Percentiles rank a stretch among this genome's conserved stretches.
phyloP scores from a whole-genome alignment of 2,329 filamentous ascomycete genomes.

The Epichloe baconii region DNA sequence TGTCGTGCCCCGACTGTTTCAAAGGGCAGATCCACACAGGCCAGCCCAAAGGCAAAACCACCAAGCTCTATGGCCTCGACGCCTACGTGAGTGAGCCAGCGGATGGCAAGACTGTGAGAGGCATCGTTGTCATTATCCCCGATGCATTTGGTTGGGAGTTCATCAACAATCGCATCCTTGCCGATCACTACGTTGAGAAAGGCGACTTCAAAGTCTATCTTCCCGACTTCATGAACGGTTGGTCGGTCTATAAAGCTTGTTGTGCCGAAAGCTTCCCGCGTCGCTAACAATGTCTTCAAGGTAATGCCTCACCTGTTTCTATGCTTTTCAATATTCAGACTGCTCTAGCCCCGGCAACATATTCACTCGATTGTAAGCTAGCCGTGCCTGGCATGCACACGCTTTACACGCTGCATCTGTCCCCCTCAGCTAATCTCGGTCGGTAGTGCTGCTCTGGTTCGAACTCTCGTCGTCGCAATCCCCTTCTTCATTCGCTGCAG shows the following conservation, averaged over 20 bases:
- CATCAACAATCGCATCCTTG: slow-evolving; percentile 37
- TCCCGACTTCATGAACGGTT: slow-evolving; percentile 41
- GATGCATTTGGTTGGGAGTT: slow-evolving; percentile 44
- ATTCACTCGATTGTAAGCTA: slow-evolving; percentile 18
- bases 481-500: slow-evolving; percentile 21
- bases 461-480: slow-evolving; percentile 13
- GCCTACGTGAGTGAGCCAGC: slow-evolving; percentile 31
- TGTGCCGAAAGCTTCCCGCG: not conserved
- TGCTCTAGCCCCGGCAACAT: slow-evolving; percentile 11
- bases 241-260: not conserved
- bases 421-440: not conserved
- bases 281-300: not conserved
- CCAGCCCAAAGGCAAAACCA: slow-evolving; percentile 29
- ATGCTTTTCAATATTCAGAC: slow-evolving; percentile 17
- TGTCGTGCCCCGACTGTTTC: slow-evolving; percentile 32
- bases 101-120: slow-evolving; percentile 21
- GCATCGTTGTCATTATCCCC: slow-evolving; percentile 38
- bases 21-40: slow-evolving; percentile 34
- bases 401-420: not conserved
- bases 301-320: not conserved
- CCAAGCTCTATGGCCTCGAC: slow-evolving; percentile 33
- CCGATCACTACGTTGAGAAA: slow-evolving; percentile 39
- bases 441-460: slow-evolving; percentile 14
- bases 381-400: not conserved
- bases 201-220: slow-evolving; percentile 36